Conservation (phyloP, 495 filamentous ascomycete species). For the Jackrogersella multiformis region DNA sequence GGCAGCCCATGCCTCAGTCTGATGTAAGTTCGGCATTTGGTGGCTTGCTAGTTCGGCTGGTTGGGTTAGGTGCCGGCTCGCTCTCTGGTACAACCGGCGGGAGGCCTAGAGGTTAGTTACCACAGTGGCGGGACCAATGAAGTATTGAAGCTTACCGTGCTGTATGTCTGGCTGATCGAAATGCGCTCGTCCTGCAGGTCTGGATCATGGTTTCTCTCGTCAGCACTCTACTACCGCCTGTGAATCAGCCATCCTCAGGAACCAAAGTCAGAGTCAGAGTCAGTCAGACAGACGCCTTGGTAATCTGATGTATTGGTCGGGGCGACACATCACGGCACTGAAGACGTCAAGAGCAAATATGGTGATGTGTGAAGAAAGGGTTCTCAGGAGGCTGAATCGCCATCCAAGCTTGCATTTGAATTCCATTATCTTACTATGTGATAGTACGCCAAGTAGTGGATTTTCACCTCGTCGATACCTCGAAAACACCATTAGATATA, state of each 20-base stretch:
- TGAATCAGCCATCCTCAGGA: constrained; percentile 20
- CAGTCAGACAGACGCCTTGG: no score
- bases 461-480: neutral
- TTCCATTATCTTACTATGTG: neutral
- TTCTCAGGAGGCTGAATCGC: neutral
- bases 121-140: constrained; percentile 40
- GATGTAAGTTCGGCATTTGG: constrained; percentile 40
- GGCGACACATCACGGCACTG: no score
- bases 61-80: constrained; percentile 34
- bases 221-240: constrained; percentile 29
- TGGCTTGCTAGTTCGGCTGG: neutral
- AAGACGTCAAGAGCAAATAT: neutral
- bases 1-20: constrained; percentile 17
- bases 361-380: constrained; percentile 8
- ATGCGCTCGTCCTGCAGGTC: constrained; percentile 21
- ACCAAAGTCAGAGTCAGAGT: neutral
- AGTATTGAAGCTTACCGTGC: neutral
- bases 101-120: constrained; percentile 30
- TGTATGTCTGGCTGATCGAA: constrained; percentile 3
- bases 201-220: constrained; percentile 20
- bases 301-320: no score
- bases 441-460: neutral
- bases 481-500: constrained; percentile 23
- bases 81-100: constrained; percentile 27
- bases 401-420: constrained; percentile 28